Percentiles rank a stretch among this genome's conserved stretches.
Conservation (phyloP, 352 stramenopile genomes). For the Vaucheria bursata region DNA sequence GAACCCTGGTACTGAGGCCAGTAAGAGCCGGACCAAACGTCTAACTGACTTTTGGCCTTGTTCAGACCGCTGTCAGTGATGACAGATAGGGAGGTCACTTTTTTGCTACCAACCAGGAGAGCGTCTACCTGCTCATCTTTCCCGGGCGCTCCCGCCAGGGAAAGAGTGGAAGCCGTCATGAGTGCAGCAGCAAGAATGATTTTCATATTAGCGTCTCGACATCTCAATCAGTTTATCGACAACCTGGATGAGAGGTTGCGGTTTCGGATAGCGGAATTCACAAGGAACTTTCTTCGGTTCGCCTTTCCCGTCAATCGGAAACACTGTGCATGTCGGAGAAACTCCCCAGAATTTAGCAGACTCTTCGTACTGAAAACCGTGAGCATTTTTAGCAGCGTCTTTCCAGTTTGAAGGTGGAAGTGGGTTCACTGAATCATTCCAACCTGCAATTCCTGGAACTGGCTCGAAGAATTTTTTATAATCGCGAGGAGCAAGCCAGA, state of each 20-base stretch:
- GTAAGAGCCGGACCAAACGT: neutral
- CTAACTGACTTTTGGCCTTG: neutral
- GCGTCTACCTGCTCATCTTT: no score
- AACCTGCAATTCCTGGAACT: neutral
- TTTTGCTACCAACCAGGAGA: no score
- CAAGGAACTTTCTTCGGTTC: neutral
- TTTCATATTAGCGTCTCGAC: neutral
- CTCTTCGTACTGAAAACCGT: neutral
- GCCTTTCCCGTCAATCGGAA: neutral
- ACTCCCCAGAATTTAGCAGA: neutral
- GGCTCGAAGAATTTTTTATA: neutral
- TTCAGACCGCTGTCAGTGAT: neutral
- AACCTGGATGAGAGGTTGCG: neutral
- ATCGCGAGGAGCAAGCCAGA: neutral
- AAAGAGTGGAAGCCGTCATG: no score
- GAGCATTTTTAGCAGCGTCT: neutral
- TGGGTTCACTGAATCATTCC: neutral
- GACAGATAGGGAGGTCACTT: neutral
- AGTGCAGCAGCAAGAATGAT: no score
- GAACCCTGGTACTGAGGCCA: neutral
- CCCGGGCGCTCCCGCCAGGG: no score
- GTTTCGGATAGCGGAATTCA: neutral
- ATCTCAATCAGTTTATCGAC: neutral
- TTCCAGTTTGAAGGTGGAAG: neutral
- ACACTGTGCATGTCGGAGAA: neutral